Evolutionary conservation across 2,329 filamentous ascomycete species (phyloP), one percentile per base, ranked within the genome.

Genomic region (Hyphodiscus sp.): DNA sequence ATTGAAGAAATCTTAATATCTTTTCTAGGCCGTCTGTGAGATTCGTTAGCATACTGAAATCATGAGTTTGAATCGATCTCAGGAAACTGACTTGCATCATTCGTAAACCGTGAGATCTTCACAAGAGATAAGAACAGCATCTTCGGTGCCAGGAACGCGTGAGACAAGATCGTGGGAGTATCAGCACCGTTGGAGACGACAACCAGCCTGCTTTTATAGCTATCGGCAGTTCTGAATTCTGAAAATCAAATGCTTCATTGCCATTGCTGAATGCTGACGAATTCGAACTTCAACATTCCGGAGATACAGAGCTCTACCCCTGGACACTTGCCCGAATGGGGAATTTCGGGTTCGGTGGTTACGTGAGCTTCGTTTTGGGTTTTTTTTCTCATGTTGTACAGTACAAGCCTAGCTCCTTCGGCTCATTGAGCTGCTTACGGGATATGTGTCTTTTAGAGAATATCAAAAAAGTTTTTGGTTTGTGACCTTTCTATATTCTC

Each of bases 1-100:
- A 68, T 67, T 85, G 81, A 46, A 83, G 59, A 52, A 82, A 70
- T 49, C 82, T 79, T 59, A 86, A 71, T 49, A 75, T 73, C 53
- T 82, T 78, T 67, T 86, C 82, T 1, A 85, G 73, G 13, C 81
- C 82, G 62, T 75, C 81, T 81, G 60, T 15, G n/a, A 7, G 20
- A 19, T 29, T 42, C 13, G 38, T 48, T 16, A 38, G 20, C 20
- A 45, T 38, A 38, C 5, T 4, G 13, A 15, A 30, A 15, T 15
- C 8, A 26, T 16, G 15, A 8, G 41, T 26, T 20, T 20, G n/a
- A 19, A 26, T 26, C 20, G 23, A 13, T 38, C 11, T n/a, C 11
- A 38, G 29, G n/a, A 45, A 15, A 49, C 44, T 18, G n/a, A 58
- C 58, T 52, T n/a, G 56, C 53, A 41, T 60, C 58, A 45, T 53